Evolutionary conservation across 2,329 filamentous ascomycete species (phyloP).

Genomic region (Ophiostoma ulmi): DNA sequence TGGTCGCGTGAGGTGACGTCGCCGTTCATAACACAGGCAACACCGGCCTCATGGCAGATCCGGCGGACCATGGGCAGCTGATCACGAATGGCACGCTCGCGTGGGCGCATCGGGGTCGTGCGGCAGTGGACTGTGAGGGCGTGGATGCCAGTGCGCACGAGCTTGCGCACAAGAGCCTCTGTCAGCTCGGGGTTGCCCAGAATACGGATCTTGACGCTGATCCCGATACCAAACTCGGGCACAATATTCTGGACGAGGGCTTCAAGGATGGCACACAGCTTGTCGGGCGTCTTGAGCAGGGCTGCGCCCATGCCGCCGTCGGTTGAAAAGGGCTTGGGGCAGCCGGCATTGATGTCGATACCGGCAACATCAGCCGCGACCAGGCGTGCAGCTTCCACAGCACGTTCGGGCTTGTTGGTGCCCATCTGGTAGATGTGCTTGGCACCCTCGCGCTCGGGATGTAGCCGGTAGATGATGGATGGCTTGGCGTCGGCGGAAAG

Average conservation of each 20-base stretch:
- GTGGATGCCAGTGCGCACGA: slow-evolving; percentile 84
- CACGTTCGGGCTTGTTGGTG: slow-evolving; percentile 73
- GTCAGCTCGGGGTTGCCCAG: slow-evolving; percentile 73
- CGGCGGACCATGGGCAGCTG: slow-evolving; percentile 79
- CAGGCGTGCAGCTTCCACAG: slow-evolving; percentile 76
- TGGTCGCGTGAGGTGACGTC: slow-evolving; percentile 75
- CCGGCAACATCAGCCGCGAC: slow-evolving; percentile 84
- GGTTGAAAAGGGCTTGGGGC: slow-evolving; percentile 94
- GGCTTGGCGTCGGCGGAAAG: slow-evolving; percentile 52
- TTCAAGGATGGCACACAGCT: slow-evolving; percentile 74
- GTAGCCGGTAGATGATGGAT: slow-evolving; percentile 77
- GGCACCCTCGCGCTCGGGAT: slow-evolving; percentile 68
- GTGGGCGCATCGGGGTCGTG: slow-evolving; percentile 89
- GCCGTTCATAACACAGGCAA: slow-evolving; percentile 93
- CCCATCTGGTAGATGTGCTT: slow-evolving; percentile 88
- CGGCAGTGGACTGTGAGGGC: slow-evolving; percentile 92
- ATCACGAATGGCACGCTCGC: slow-evolving; percentile 78
- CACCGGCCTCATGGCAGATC: slow-evolving; percentile 75
- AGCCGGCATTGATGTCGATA: slow-evolving; percentile 97
- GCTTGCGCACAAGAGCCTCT: slow-evolving; percentile 66
- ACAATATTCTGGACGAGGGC: slow-evolving; percentile 75
- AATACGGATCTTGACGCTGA: slow-evolving; percentile 94
- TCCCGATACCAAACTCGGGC: slow-evolving; percentile 76
- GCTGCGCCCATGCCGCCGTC: slow-evolving; percentile 93
- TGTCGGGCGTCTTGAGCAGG: slow-evolving; percentile 77